Evolutionary conservation across 2,329 filamentous ascomycete genomes (phyloP).

Genomic region (Acephala macrosclerotiorum): DNA sequence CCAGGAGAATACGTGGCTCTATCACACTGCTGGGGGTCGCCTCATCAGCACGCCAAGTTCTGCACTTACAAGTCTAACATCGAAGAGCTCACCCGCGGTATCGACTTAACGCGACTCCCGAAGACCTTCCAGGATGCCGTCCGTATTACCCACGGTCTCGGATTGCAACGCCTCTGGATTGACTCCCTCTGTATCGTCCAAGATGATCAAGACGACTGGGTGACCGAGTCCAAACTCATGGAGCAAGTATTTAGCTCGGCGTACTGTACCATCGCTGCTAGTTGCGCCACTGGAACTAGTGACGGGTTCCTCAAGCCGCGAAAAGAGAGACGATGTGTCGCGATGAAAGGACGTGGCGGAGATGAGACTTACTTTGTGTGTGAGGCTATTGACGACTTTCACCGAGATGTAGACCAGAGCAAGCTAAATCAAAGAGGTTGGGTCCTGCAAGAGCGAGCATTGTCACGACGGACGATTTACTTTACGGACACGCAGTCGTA

Average conservation of each 20-base stretch:
- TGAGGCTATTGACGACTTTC: background rate
- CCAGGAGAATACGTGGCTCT: no score
- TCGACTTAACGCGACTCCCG: background rate
- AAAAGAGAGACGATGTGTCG: background rate
- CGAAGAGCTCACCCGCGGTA: no score
- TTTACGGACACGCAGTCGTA: background rate
- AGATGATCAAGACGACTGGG: background rate
- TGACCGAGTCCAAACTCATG: background rate
- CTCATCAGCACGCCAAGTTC: no score
- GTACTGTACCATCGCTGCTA: background rate
- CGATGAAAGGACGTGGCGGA: background rate
- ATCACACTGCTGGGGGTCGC: no score
- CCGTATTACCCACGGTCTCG: background rate
- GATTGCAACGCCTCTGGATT: background rate
- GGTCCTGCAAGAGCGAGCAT: background rate
- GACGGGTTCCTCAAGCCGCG: background rate
- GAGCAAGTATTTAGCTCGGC: background rate
- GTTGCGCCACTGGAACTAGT: background rate
- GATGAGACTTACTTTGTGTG: background rate
- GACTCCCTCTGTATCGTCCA: background rate
- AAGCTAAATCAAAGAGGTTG: background rate
- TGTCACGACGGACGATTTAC: background rate
- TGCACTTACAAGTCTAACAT: no score
- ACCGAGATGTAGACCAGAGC: background rate
- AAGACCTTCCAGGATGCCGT: background rate